Evolutionary conservation across 1,284 basidiomycete genomes (phyloP), one percentile per base, ranked within the genome.

Genomic region (Chiua sp.): DNA sequence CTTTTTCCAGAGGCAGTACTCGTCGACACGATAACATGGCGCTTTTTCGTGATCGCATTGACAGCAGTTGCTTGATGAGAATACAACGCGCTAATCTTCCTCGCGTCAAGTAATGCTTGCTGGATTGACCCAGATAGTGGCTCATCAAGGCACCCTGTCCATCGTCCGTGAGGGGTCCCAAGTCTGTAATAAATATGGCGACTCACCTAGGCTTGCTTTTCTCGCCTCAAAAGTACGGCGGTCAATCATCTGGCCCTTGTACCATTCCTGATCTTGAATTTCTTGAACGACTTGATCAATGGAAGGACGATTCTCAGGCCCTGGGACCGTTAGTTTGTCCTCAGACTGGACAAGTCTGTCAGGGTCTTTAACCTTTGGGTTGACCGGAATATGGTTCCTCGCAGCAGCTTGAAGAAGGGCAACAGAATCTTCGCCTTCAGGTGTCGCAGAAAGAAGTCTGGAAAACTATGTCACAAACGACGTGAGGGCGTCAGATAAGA

Each of bases 1-100:
- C 93, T 96, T 76, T 97, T 97, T 11, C 94, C 94, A 5, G 93
- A 95, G 3, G 94, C 94, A 3, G 95, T 97, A 65, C 90, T 91
- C 0, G 94, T 97, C 2, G 93, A 95, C 22, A 96, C 92, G 51
- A 97, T 93, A 28, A 96, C 93, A 72, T 94, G 82, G 55, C 84
- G 83, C 8, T 85, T 84, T 42, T 76, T 70, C 13, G 79, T 73
- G 22, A 97, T 78, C 0, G 88, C 86, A 62, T 86, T 83, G 62
- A 97, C 90, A 1, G 95, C 92, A 39, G 81, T 78, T 6, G 87
- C 87, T 75, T 97, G 94, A 66, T 97, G 95, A 7, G 79, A 79
- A 70, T 95, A 97, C 46, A 96, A 75, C 3, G 82, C 77, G 4
- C 76, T 77, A 37, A 96, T 93, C 35, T 84, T 84, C 57, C 90